Base-by-base conservation (phyloP, 73 alveolate genomes). In the Durusdinium trenchii region DNA sequence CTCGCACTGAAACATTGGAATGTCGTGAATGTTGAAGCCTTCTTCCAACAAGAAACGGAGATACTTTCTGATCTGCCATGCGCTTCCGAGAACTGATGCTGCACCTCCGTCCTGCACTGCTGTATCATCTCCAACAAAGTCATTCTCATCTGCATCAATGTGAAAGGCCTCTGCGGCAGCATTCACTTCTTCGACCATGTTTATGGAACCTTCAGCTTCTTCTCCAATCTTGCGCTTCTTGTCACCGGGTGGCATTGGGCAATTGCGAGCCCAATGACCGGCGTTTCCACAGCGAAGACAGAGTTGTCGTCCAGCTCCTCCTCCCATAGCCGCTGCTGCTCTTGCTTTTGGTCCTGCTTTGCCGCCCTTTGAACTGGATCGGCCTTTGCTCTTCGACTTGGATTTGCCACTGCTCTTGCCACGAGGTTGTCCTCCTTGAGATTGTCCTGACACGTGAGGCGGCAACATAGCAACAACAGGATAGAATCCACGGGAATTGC, bases 101-200 rank as follows among this genome's bases (percentile, higher is more conserved):
- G 95, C 94, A 16, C 94, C 94, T 35, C 79, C 81, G 26, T 85
- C 94, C 30, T 85, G 94, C 40, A 54, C 38, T 18, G 94, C 78
- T 10, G 48, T 32, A 35, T 51, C 93, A 82, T 51, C 67, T 7
- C 51, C 6, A 71, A 12, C 93, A 50, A 10, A 51, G 73, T 85
- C 60, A 0, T 32, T 28, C 38, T 32, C 79, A 14, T 38, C 79
- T 32, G 54, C 30, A 54, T 60, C 52, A 50, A 50, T 57, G 76
- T 84, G 57, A 26, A 5, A 18, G 86, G 36, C 50, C 50, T 47
- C 50, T 69, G 30, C 52, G 16, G 28, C 5, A 18, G 4, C n/a
- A 28, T 47, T 71, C 30, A 48, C 71, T 23, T 46, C 69, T 2
- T 43, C 42, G 20, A 83, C 93, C 93, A 50, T 48, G 51, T 32